Evolutionary conservation across 78 protist genomes (phyloP).

Genomic region (Planoprotostelium fungivorum): DNA sequence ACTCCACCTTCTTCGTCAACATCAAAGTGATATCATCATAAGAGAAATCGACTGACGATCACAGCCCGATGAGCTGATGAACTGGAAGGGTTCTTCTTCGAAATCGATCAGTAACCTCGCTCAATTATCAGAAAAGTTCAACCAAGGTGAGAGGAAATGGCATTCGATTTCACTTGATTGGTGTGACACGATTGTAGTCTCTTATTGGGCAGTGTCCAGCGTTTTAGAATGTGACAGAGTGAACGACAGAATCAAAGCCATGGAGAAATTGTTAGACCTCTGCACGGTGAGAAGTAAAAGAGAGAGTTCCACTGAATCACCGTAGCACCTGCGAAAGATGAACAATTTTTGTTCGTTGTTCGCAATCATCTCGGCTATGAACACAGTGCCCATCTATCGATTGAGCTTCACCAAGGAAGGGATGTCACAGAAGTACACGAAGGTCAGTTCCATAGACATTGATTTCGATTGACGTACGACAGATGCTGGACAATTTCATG

Average conservation of each 20-base stretch:
- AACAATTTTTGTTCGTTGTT: constrained; percentile 66
- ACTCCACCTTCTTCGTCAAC: background rate
- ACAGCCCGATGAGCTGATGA: background rate
- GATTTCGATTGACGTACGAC: background rate
- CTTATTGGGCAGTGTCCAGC: background rate
- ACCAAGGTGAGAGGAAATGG: too few relatives aligned
- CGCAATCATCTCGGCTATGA: constrained; percentile 69
- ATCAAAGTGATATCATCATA: background rate
- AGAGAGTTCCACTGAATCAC: constrained; percentile 34
- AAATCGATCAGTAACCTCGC: background rate
- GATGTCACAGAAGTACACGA: background rate
- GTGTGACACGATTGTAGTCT: too few relatives aligned
- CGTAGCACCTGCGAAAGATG: constrained; percentile 39
- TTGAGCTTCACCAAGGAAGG: constrained; percentile 68
- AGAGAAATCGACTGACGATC: background rate
- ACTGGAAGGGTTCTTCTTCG: background rate
- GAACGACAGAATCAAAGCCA: background rate
- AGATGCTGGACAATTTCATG: background rate
- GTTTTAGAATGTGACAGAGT: background rate
- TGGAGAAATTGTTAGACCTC: background rate
- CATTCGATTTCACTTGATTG: too few relatives aligned
- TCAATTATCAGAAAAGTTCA: background rate
- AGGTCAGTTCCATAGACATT: background rate
- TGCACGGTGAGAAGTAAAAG: background rate
- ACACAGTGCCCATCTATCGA: constrained; percentile 56